Evolutionary conservation across 202 grass and related monocot genomes (phyloP), one percentile per base, ranked within the genome.

Genomic region (Setaria viridis): DNA sequence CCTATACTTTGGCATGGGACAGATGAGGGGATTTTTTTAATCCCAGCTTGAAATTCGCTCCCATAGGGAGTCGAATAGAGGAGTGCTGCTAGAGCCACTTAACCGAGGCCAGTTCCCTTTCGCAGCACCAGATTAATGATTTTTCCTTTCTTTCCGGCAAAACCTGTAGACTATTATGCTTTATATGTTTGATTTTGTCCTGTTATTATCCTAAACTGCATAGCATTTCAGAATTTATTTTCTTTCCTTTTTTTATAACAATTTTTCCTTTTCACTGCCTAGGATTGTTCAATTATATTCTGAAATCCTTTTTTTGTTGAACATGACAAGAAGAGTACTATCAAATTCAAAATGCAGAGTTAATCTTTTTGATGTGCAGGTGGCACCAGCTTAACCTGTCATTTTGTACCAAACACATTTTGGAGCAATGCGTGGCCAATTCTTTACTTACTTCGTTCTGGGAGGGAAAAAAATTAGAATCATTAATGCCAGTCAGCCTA

Each of bases 341-440:
- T 62, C 80, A 41, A 72, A 34, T 74, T 85, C 39, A 53, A n/a
- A 58, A 62, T 47, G 25, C 7, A 14, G 47, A n/a, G 1, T 62
- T 70, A 17, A 53, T 63, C 14, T n/a, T 30, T 20, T 43, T 67
- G 32, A 20, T 69, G 39, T 80, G 51, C 49, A 69, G 42, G 37
- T 78, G 76, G 39, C 19, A 25, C 72, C 37, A 82, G 12, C 57
- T 72, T 84, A 79, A 47, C 72, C 51, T 72, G 78, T 48, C 65
- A 34, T 71, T 19, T 37, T 78, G 53, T 13, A 39, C 41, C 10
- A 58, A 64, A 66, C 50, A 84, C 47, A 72, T 80, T 14, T 47
- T 47, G 57, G 63, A 60, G 14, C 25, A 75, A 19, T 14, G 33
- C 25, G 57, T 29, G 12, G 34, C 17, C 63, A 64, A 72, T 83